Percentiles rank a stretch among this genome's conserved stretches.
These are phyloP conservation scores for Eucalyptus rudis DNA, from an alignment of 345 rosid genomes.

Conservation along the genomic window DNA sequence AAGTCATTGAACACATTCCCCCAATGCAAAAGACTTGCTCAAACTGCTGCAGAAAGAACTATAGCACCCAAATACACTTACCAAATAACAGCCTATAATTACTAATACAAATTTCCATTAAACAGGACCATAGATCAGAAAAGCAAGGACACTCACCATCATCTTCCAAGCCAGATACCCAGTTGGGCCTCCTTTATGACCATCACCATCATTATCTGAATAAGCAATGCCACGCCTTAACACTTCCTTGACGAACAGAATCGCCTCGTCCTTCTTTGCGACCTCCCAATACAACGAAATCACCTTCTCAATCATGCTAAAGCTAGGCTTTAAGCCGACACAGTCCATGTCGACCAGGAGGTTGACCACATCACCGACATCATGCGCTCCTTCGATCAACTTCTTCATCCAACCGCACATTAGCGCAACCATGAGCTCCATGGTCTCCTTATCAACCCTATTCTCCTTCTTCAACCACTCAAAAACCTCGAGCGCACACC, in stretches of 20 bases:
- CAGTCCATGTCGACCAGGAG: constrained; percentile 85
- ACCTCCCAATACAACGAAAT: constrained; percentile 78
- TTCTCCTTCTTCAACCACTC: constrained; percentile 85
- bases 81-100: background rate
- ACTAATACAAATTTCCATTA: background rate
- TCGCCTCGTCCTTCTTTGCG: constrained; percentile 46
- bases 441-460: constrained; percentile 71
- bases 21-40: background rate
- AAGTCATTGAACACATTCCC: background rate
- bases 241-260: constrained; percentile 63
- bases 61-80: background rate
- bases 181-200: constrained; percentile 71
- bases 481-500: constrained; percentile 95
- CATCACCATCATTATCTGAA: constrained; percentile 28
- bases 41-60: background rate
- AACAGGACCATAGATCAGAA: background rate
- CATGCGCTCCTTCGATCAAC: constrained; percentile 46
- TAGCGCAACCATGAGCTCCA: constrained; percentile 92
- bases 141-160: constrained; percentile 39
- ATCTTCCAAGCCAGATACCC: constrained; percentile 96
- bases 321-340: constrained; percentile 75
- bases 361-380: constrained; percentile 56
- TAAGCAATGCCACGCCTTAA: constrained; percentile 38
- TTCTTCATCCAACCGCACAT: constrained; percentile 90
- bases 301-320: constrained; percentile 94